Conservation (phyloP, 1,284 basidiomycete species). For the Fomitopsis pinicola region DNA sequence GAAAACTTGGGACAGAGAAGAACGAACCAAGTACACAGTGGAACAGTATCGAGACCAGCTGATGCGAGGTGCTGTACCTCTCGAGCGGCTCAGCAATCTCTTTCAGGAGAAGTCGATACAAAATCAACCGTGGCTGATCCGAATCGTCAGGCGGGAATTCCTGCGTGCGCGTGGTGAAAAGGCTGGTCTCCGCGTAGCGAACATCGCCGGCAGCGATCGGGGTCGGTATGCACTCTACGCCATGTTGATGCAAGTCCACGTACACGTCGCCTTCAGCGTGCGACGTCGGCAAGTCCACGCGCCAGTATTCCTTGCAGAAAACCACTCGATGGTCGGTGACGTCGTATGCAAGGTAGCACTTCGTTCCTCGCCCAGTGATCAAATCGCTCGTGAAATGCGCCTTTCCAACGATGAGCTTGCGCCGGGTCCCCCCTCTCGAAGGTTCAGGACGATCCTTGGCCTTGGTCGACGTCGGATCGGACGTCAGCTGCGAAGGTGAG, state of each 20-base stretch:
- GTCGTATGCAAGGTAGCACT: constrained; percentile 9
- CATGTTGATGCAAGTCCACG: neutral
- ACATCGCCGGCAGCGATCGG: too few relatives aligned
- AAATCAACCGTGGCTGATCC: too few relatives aligned
- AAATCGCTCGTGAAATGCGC: neutral
- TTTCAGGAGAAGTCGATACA: too few relatives aligned
- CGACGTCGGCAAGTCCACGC: neutral
- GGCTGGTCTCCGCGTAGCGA: too few relatives aligned
- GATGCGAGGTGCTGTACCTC: too few relatives aligned
- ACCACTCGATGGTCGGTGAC: neutral
- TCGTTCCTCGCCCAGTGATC: constrained; percentile 3
- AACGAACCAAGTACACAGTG: too few relatives aligned
- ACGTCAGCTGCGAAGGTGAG: neutral
- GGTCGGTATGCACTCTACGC: constrained; percentile 3
- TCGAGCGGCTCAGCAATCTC: too few relatives aligned
- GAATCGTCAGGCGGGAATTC: too few relatives aligned
- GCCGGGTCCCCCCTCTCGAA: neutral
- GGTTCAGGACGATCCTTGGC: neutral
- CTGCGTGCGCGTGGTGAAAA: too few relatives aligned
- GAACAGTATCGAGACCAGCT: too few relatives aligned
- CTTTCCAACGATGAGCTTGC: constrained; percentile 2
- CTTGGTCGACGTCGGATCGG: neutral
- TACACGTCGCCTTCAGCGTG: constrained; percentile 6
- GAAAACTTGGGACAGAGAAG: neutral
- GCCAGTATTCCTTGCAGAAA: constrained; percentile 10